Evolutionary conservation across 75 land plant genomes (phyloP).

Genomic region (Selaginella tamariscina): DNA sequence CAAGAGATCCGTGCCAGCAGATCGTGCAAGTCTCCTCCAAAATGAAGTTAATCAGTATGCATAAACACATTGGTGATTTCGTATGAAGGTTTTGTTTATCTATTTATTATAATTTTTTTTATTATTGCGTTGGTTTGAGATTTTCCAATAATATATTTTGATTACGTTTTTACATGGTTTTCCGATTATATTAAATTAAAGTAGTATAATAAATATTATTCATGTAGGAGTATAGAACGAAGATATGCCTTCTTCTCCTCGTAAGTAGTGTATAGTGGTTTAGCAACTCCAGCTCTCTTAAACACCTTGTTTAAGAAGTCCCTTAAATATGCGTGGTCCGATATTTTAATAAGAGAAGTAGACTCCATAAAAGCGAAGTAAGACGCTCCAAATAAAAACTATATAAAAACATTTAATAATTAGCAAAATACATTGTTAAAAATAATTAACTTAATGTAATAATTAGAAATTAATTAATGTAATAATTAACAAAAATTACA

Average conservation of each 20-base stretch:
- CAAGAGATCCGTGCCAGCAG: neutral
- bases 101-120: too few relatives aligned
- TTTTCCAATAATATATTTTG: too few relatives aligned
- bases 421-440: neutral
- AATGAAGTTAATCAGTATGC: neutral
- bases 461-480: neutral
- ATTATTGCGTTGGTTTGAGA: too few relatives aligned
- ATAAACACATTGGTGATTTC: too few relatives aligned
- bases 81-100: too few relatives aligned
- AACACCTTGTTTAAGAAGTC: conserved; percentile 19
- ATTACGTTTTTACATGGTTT: too few relatives aligned
- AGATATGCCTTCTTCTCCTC: conserved; percentile 29
- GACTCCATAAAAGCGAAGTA: neutral
- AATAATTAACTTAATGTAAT: neutral
- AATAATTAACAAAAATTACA: neutral
- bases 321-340: conserved; percentile 21
- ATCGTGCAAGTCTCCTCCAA: neutral
- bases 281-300: conserved; percentile 21
- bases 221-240: conserved; percentile 11
- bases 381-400: conserved; percentile 14
- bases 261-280: conserved; percentile 25
- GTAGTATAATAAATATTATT: neutral
- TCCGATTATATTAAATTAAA: too few relatives aligned
- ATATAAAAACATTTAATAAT: neutral
- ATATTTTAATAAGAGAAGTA: conserved; percentile 15